These are phyloP conservation scores for Aspergillus sparsus DNA, from an alignment of 495 filamentous ascomycete genomes.

Conservation along the genomic window DNA sequence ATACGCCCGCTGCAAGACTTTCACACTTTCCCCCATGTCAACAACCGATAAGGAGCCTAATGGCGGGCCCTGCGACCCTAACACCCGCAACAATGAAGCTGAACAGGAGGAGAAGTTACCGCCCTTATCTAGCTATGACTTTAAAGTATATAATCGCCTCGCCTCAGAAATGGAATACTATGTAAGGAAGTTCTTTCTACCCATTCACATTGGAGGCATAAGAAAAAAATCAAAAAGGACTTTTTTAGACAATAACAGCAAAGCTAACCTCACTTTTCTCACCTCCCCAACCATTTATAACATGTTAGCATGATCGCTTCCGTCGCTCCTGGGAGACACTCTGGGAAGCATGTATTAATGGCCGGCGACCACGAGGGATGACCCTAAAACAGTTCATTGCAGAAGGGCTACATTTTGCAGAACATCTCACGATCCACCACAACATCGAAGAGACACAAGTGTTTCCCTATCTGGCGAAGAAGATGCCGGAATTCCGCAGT, in stretches of 20 bases:
- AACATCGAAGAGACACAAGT: slow-evolving; percentile 11
- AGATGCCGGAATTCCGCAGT: slow-evolving; percentile 75
- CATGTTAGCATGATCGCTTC: not conserved
- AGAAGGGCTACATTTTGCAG: slow-evolving; percentile 9
- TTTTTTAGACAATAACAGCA: not conserved
- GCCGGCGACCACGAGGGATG: not conserved
- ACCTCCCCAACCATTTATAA: not conserved
- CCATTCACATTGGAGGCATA: too few relatives aligned
- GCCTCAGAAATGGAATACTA: not conserved
- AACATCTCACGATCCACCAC: slow-evolving; percentile 12
- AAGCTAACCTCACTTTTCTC: not conserved
- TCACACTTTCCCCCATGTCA: too few relatives aligned
- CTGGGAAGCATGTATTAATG: not conserved
- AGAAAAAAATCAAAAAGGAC: not conserved
- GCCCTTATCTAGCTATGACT: not conserved
- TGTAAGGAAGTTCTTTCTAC: not conserved
- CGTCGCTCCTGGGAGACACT: slow-evolving; percentile 11
- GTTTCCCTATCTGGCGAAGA: slow-evolving; percentile 53
- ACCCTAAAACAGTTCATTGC: slow-evolving; percentile 10
- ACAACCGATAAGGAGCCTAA: too few relatives aligned
- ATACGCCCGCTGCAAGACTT: too few relatives aligned
- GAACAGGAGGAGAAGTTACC: not conserved
- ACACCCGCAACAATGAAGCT: too few relatives aligned
- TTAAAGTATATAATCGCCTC: not conserved
- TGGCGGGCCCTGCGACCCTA: too few relatives aligned